Conservation (phyloP, 1,284 basidiomycete species). For the Agroathelia rolfsii region DNA sequence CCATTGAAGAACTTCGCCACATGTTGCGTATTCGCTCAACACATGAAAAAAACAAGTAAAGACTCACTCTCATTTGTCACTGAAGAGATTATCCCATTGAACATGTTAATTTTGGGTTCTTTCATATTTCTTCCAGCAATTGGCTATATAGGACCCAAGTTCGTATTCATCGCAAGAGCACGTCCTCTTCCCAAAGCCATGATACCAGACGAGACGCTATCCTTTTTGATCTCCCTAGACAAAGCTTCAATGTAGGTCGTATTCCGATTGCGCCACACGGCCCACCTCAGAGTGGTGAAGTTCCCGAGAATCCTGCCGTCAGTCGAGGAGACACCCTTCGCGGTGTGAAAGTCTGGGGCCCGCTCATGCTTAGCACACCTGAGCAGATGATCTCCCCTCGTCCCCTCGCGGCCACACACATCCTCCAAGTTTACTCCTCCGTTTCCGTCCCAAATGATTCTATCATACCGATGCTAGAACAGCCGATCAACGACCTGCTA, state of each 20-base stretch:
- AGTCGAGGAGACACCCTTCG: constrained; percentile 6
- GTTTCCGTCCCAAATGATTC: constrained; percentile 7
- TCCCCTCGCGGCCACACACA: constrained; percentile 27
- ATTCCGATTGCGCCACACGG: not conserved
- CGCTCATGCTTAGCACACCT: constrained; percentile 14
- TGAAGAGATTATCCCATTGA: not conserved
- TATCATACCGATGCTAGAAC: constrained; percentile 15
- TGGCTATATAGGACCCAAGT: constrained; percentile 22
- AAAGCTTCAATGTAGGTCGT: not conserved
- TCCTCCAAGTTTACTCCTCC: constrained; percentile 20
- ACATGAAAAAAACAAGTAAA: constrained; percentile 14
- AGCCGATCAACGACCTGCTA: constrained; percentile 29
- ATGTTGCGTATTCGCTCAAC: constrained; percentile 19
- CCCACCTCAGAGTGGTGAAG: not conserved
- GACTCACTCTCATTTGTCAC: constrained; percentile 2
- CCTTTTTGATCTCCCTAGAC: constrained; percentile 15
- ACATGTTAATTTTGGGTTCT: not conserved
- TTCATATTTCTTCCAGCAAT: constrained; percentile 10
- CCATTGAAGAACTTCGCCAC: constrained; percentile 21
- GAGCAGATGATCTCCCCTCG: constrained; percentile 26
- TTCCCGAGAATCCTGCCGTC: constrained; percentile 8
- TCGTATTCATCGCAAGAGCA: too few species aligned
- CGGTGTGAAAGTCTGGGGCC: constrained; percentile 15
- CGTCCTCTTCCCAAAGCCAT: constrained; percentile 14
- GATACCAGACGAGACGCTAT: constrained; percentile 17